A percentile compares a stretch with the other conserved stretches of the same genome.
Evolutionary conservation across 1,139 yeast genomes (phyloP).

Genomic region (Lodderomyces margitis): DNA sequence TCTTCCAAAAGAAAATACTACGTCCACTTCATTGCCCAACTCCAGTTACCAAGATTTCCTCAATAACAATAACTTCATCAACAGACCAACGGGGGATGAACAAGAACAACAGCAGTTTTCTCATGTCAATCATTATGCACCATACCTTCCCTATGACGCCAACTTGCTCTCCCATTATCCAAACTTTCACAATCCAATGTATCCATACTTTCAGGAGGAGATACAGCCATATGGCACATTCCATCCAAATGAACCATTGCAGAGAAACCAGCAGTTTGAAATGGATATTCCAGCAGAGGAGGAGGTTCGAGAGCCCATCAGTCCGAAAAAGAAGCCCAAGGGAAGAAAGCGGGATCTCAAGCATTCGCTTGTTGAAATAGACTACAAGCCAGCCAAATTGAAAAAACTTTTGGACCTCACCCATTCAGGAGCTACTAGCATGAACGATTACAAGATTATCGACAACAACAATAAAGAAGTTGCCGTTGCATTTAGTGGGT

Average conservation of each 20-base stretch:
- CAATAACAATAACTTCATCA: constrained; percentile 24
- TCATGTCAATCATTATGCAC: constrained; percentile 14
- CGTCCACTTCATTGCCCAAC: constrained; percentile 1
- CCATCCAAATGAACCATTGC: not conserved
- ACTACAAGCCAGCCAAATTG: constrained; percentile 28
- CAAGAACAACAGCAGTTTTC: constrained; percentile 12
- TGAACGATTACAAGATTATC: constrained; percentile 27
- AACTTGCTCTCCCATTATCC: constrained; percentile 7
- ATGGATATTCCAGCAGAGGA: not conserved
- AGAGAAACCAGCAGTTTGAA: not conserved
- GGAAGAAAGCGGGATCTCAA: constrained; percentile 14
- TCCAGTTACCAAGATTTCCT: constrained; percentile 23
- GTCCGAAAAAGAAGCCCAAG: constrained; percentile 16
- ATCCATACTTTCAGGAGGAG: constrained; percentile 4
- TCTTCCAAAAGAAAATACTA: constrained; percentile 2
- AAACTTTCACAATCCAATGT: constrained; percentile 6
- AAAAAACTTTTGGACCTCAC: constrained; percentile 32
- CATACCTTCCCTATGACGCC: constrained; percentile 13
- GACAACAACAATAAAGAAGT: constrained; percentile 31
- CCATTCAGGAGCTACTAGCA: constrained; percentile 17
- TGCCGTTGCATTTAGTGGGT: constrained; percentile 32
- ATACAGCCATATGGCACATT: not conserved
- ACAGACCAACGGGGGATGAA: constrained; percentile 11
- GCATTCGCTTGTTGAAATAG: constrained; percentile 18
- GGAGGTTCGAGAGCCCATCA: constrained; percentile 1